These are phyloP conservation scores for Metschnikowia lachancei DNA, from an alignment of 805 yeast genomes.

Conservation along the genomic window DNA sequence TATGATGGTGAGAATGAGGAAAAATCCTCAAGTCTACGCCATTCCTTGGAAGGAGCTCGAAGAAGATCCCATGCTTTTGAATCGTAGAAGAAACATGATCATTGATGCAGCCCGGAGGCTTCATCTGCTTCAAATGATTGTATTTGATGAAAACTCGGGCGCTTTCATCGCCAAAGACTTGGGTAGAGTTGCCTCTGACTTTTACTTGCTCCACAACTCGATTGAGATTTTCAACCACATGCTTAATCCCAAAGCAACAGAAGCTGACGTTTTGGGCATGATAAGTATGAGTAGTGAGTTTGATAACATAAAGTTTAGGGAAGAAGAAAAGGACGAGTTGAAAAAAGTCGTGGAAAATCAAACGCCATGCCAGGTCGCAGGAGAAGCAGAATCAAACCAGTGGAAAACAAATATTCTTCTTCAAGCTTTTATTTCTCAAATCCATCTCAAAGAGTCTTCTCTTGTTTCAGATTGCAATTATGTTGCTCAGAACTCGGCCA, in stretches of 20 bases:
- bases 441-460: constrained; percentile 72
- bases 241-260: constrained; percentile 81
- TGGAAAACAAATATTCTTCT: constrained; percentile 85
- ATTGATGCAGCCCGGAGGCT: constrained; percentile 75
- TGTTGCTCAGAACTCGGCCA: constrained; percentile 92
- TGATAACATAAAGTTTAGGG: constrained; percentile 82
- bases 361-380: constrained; percentile 79
- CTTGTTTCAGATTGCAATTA: constrained; percentile 83
- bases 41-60: constrained; percentile 82
- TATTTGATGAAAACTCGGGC: constrained; percentile 80
- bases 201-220: constrained; percentile 78
- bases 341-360: constrained; percentile 55
- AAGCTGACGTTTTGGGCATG: constrained; percentile 86
- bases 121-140: constrained; percentile 89
- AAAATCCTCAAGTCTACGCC: constrained; percentile 90
- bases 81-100: constrained; percentile 72
- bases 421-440: constrained; percentile 83
- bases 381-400: constrained; percentile 68
- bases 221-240: constrained; percentile 86
- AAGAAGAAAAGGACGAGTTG: constrained; percentile 80
- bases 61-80: constrained; percentile 77
- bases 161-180: constrained; percentile 81
- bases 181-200: constrained; percentile 94
- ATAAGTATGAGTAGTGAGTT: constrained; percentile 92
- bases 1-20: constrained; percentile 88